Conservation (phyloP, 1,139 yeast genomes). For the Suhomyces ambrosiae region DNA sequence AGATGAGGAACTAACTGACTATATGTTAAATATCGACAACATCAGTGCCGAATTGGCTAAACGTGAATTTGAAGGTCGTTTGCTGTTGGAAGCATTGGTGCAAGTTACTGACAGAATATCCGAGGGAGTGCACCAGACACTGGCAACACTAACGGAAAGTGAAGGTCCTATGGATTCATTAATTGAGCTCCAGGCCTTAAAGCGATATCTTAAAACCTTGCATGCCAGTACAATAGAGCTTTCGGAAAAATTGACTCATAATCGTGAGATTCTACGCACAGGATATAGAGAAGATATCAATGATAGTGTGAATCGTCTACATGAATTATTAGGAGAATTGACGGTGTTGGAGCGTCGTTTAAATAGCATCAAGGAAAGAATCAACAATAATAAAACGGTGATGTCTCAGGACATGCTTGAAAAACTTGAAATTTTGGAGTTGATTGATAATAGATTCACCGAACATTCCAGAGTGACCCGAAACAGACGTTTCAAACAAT, state of each 20-base stretch:
- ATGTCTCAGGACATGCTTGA: slow-evolving; percentile 32
- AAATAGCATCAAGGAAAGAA: slow-evolving; percentile 25
- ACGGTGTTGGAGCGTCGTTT: slow-evolving; percentile 33
- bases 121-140: slow-evolving; percentile 6
- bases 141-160: slow-evolving; percentile 6
- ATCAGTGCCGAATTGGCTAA: slow-evolving; percentile 25
- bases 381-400: slow-evolving; percentile 30
- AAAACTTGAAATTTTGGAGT: slow-evolving; percentile 37
- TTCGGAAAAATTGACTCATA: slow-evolving; percentile 17
- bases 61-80: slow-evolving; percentile 5
- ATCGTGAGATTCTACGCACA: slow-evolving; percentile 21
- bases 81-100: slow-evolving; percentile 13
- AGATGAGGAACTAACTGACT: slow-evolving; percentile 33
- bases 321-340: slow-evolving; percentile 30
- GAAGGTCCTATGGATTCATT: slow-evolving; percentile 12
- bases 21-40: slow-evolving; percentile 38
- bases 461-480: slow-evolving; percentile 30
- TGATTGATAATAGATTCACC: slow-evolving; percentile 30
- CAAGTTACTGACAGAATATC: slow-evolving; percentile 9
- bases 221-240: slow-evolving; percentile 16
- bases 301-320: slow-evolving; percentile 31
- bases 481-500: slow-evolving; percentile 32
- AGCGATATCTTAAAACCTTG: slow-evolving; percentile 14
- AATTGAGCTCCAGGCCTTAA: slow-evolving; percentile 16
- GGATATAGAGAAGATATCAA: slow-evolving; percentile 32